These are phyloP conservation scores for Paramecium sonneborni DNA, from an alignment of 73 alveolate genomes.

Conservation along the genomic window DNA sequence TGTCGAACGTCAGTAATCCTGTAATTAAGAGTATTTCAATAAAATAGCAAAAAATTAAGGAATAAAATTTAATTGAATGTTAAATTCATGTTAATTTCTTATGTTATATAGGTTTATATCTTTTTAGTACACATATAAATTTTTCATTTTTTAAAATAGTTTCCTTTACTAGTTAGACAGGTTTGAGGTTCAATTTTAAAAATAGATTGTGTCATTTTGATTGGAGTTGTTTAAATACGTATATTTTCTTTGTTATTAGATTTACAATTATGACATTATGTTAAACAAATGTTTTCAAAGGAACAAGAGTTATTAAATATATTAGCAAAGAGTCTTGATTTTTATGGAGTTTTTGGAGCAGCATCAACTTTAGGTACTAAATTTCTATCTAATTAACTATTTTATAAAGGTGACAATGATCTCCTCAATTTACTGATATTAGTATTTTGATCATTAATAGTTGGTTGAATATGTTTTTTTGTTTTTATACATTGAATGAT, in stretches of 20 bases:
- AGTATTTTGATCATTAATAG: background rate
- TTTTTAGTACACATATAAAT: background rate
- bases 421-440: background rate
- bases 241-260: background rate
- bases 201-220: background rate
- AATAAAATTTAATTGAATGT: background rate
- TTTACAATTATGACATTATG: background rate
- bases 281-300: constrained; percentile 1
- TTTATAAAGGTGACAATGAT: background rate
- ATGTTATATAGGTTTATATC: background rate
- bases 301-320: background rate
- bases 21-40: constrained; percentile 2
- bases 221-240: background rate
- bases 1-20: background rate
- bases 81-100: background rate
- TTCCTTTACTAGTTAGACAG: background rate
- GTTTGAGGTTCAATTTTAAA: background rate
- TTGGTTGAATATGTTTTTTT: constrained; percentile 5
- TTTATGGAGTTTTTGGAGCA: background rate
- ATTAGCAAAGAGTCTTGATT: constrained; percentile 8
- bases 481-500: background rate
- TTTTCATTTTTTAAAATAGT: background rate
- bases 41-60: background rate
- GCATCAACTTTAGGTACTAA: background rate
- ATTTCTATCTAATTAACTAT: background rate